Base-by-base conservation (phyloP, 371 early-diverging fungal genomes). In the Actinomortierella ambigua region DNA sequence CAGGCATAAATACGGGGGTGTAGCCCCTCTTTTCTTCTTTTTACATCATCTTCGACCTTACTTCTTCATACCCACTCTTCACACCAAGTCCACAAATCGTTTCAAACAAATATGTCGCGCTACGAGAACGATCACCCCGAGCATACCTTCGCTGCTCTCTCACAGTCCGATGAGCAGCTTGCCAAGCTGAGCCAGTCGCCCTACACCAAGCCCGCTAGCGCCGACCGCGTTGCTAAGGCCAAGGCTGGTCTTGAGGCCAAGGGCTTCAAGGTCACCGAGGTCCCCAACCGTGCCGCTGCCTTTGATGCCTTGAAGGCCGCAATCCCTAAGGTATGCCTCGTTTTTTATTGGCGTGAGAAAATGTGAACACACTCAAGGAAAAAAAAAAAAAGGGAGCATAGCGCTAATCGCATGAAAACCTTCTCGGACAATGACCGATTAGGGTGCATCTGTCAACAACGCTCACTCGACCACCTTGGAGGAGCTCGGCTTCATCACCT, bases 201-300 rank as follows among this genome's bases (percentile, higher is more conserved):
- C 2, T 78, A 64, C 63, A 57, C 66, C 55, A 75, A 65, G 62
- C 27, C 76, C n/a, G 75, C 57, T 44, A 50, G 55, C 34, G 53
- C 60, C 17, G 79, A 62, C 53, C 58, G 65, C 43, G 51, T 79
- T 52, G 63, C 53, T 39, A 23, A 41, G 44, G 53, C 79, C 60
- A 67, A 63, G 59, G 68, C 65, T 28, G 73, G 61, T 28, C 73
- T 79, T 23, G 78, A 79, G 64, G 55, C 75, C 55, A 79, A 78
- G 63, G 68, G 68, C 14, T 65, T 68, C 65, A 64, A 68, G 61
- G 78, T 77, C 56, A 64, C 61, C 47, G 73, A 79, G 20, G 66
- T 68, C n/a, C 51, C 68, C 47, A 63, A 63, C 63, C 61, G 63
- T 43, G 77, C 68, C 29, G 69, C 67, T 14, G 79, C 79, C 40